A percentile compares a stretch with the other conserved stretches of the same genome.
Conservation (phyloP, 2,329 filamentous ascomycete species). For the Penicillium hordei region DNA sequence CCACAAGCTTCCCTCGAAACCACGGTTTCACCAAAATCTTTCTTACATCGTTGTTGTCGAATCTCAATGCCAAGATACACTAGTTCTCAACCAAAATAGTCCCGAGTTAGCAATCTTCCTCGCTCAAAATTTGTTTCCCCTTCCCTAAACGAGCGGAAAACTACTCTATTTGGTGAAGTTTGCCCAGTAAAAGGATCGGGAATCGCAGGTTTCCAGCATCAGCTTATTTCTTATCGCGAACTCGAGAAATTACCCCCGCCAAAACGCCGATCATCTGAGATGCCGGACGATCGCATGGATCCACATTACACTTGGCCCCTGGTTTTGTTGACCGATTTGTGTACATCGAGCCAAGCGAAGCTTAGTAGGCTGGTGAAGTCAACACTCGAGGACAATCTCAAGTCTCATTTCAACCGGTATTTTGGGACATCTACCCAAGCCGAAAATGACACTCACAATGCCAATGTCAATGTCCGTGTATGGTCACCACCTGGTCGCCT, state of each 20-base stretch:
- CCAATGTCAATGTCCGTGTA: neutral
- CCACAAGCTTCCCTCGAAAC: neutral
- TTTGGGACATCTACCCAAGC: neutral
- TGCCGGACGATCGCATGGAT: neutral
- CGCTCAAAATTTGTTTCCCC: neutral
- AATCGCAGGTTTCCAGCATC: neutral
- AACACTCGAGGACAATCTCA: neutral
- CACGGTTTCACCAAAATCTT: neutral
- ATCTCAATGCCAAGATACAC: neutral
- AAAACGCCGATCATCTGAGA: neutral
- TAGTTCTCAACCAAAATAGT: neutral
- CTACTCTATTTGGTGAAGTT: neutral
- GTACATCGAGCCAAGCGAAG: neutral
- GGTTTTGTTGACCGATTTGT: neutral
- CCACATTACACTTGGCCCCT: neutral
- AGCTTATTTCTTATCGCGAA: neutral
- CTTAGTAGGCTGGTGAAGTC: neutral
- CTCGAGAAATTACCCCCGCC: neutral
- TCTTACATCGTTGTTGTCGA: neutral
- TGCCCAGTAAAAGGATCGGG: neutral
- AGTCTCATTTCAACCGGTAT: neutral
- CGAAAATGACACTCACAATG: neutral
- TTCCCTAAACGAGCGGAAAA: neutral
- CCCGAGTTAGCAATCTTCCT: neutral
- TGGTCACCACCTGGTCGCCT: neutral